phyloP scores from a whole-genome alignment of 1,139 yeast genomes.

The Taphrina communis region DNA sequence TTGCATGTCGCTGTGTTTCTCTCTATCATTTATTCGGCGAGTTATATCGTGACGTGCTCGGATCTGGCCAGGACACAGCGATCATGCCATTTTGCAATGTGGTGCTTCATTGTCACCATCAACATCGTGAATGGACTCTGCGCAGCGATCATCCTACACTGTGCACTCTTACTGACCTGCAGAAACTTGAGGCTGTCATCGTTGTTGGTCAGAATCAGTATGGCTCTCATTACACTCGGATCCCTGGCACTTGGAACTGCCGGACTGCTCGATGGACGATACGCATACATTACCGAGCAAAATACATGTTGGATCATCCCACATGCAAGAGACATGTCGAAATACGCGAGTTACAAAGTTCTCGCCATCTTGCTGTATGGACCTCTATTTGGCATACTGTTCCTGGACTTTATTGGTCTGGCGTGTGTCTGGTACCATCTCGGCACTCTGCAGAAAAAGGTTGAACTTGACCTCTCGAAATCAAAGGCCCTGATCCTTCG shows the following conservation, averaged over 20 bases:
- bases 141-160: slow-evolving; percentile 17
- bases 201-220: not conserved
- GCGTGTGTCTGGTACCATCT: slow-evolving; percentile 9
- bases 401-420: slow-evolving; percentile 1
- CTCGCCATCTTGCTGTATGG: slow-evolving; percentile 22
- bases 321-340: not conserved
- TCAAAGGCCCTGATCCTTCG: slow-evolving; percentile 22
- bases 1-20: slow-evolving; percentile 10
- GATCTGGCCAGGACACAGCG: not conserved
- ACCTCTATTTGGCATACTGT: slow-evolving; percentile 2
- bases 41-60: slow-evolving; percentile 18
- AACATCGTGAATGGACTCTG: slow-evolving; percentile 24
- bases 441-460: not conserved
- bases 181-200: slow-evolving; percentile 5
- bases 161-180: slow-evolving; percentile 24
- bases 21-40: slow-evolving; percentile 18
- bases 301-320: slow-evolving; percentile 34
- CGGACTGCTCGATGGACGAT: slow-evolving; percentile 6
- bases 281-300: slow-evolving; percentile 15
- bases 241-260: slow-evolving; percentile 20
- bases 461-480: not conserved
- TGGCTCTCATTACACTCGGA: slow-evolving; percentile 1
- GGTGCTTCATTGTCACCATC: slow-evolving; percentile 9
- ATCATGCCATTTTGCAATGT: slow-evolving; percentile 25
- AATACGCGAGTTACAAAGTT: slow-evolving; percentile 5